A percentile compares a stretch with the other conserved stretches of the same genome.
These are phyloP conservation scores for Hibiscus tridactylites DNA, from an alignment of 345 rosid species.

Conservation along the genomic window DNA sequence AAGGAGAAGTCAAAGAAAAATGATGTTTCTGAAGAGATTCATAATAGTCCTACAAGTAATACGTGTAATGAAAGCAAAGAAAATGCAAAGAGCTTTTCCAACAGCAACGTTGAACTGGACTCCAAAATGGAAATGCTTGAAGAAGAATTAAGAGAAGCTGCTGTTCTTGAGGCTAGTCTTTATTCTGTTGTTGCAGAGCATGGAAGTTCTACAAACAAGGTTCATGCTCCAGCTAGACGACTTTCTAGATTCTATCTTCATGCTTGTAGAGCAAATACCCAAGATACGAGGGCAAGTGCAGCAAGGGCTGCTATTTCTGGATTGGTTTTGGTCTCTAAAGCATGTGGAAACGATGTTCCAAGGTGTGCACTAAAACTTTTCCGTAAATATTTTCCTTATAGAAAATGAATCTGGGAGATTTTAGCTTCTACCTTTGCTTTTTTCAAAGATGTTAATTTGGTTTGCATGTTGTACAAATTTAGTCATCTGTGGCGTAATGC, in stretches of 20 bases:
- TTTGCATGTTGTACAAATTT: conserved; percentile 1
- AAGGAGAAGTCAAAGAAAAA: conserved; percentile 20
- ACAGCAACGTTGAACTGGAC: conserved; percentile 33
- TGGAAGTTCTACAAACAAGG: conserved; percentile 68
- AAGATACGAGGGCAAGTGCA: conserved; percentile 48
- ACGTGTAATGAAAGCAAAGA: conserved; percentile 10
- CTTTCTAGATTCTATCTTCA: conserved; percentile 81
- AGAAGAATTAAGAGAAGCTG: conserved; percentile 91
- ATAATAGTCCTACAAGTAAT: conserved; percentile 5
- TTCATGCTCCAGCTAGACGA: conserved; percentile 87
- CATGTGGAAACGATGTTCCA: conserved; percentile 91
- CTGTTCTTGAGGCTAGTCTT: conserved; percentile 74
- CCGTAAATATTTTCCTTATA: not conserved
- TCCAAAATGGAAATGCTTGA: conserved; percentile 51
- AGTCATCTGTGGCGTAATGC: not conserved
- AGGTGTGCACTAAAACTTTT: conserved; percentile 38
- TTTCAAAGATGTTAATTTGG: not conserved
- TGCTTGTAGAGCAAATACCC: conserved; percentile 48
- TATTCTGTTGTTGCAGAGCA: conserved; percentile 90
- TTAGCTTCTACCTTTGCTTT: not conserved
- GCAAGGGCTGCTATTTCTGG: conserved; percentile 81
- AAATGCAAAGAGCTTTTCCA: conserved; percentile 19
- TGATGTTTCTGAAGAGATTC: conserved; percentile 15
- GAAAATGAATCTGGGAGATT: not conserved
- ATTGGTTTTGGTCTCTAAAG: conserved; percentile 75